Conservation (phyloP, 176 grass and related monocot genomes). For the Leersia perrieri region DNA sequence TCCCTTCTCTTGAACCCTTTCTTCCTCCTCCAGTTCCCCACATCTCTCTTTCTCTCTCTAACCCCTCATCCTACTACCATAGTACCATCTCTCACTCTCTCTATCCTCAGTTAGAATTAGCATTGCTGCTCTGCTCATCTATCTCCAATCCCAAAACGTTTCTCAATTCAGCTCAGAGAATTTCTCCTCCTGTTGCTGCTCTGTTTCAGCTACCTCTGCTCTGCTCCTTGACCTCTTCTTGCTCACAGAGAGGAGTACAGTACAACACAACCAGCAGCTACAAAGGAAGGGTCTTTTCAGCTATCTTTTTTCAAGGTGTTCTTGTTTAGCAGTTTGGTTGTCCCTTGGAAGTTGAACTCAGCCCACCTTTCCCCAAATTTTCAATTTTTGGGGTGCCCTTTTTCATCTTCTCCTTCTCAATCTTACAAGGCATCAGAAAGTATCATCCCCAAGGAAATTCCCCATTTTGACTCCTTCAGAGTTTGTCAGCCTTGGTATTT, state of each 20-base stretch:
- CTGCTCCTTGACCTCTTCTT: constrained; percentile 38
- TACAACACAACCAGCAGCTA: neutral
- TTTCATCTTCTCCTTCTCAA: neutral
- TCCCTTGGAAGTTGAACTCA: neutral
- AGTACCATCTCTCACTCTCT: neutral
- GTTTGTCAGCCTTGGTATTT: neutral
- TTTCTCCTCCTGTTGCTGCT: constrained; percentile 2
- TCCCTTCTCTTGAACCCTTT: constrained; percentile 52
- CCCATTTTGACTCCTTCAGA: neutral
- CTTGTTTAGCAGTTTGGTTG: neutral
- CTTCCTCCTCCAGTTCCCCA: constrained; percentile 33
- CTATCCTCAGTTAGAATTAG: neutral
- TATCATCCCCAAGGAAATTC: neutral
- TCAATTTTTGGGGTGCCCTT: constrained; percentile 1
- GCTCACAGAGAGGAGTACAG: constrained; percentile 21
- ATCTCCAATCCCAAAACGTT: constrained; percentile 25
- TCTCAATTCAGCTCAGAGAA: constrained; percentile 9
- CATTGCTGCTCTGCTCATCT: constrained; percentile 19
- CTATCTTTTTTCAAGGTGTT: constrained; percentile 23
- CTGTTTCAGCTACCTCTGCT: constrained; percentile 23
- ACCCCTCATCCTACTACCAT: neutral
- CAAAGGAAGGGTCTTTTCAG: constrained; percentile 1
- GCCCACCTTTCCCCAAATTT: neutral
- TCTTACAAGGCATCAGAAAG: neutral
- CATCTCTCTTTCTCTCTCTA: neutral